Evolutionary conservation across 2,329 filamentous ascomycete species (phyloP), one percentile per base, ranked within the genome.

Genomic region (Grosmannia huntii): DNA sequence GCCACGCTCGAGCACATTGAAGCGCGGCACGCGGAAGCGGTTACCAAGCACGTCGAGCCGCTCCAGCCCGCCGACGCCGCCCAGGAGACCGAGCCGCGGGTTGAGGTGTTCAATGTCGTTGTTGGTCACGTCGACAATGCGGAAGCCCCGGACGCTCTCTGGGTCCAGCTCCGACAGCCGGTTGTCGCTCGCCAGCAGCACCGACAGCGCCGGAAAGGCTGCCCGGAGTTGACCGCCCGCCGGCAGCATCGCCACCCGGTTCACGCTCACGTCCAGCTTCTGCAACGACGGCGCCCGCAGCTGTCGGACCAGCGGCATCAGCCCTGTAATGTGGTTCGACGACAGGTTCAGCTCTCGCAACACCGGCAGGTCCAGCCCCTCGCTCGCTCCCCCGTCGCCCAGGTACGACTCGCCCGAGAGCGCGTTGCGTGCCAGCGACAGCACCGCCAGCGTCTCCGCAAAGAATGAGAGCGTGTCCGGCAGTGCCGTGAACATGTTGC

Each of bases 51-150:
- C 86, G 53, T 95, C 86, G 11, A 96, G 74, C 57, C 80, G 70
- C 76, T 87, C 74, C 72, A 82, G 62, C 65, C 83, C 73, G 2
- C 77, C 76, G 5, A 69, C 76, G 1, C 84, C 85, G 27, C 85
- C 84, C 0, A 95, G 75, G 14, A 95, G 74, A 0, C 92, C 92
- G 12, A 97, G 78, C 9, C 85, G 83, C 0, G 91, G 87, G 60
- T 94, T 89, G 16, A 97, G 74, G 53, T 83, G 81, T n/a, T 81
- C 81, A 62, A 97, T 89, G 55, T 92, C 86, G 67, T 97, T 97
- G 70, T 90, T 91, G 63, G 83, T 83, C 10, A 90, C 82, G 68
- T 95, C 89, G 3, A 95, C 81, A 5, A 87, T 80, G 62, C 83
- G 82, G 59, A 96, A 69, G 0, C 92, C 91, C 55, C 79, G 77